These are phyloP conservation scores for Echinochloa phyllopogon DNA, from an alignment of 176 grass and related monocot genomes.

Conservation along the genomic window DNA sequence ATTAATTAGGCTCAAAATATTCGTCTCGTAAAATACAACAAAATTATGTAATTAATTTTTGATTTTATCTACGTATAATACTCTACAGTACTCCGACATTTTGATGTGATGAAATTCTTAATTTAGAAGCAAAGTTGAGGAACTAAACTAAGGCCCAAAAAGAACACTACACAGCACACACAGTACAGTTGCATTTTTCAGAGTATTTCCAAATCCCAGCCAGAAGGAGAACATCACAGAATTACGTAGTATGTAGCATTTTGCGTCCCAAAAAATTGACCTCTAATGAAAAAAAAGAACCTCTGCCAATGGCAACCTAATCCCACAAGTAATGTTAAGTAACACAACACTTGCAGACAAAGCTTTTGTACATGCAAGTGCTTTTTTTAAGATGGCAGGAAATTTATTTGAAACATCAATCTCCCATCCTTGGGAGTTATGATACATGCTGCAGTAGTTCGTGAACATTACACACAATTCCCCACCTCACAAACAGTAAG, in stretches of 20 bases:
- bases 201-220: not conserved
- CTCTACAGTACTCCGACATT: too few relatives aligned
- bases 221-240: not conserved
- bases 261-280: not conserved
- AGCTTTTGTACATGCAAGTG: not conserved
- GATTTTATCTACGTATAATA: too few relatives aligned
- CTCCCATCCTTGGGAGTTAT: not conserved
- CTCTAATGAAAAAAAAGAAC: too few relatives aligned
- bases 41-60: too few relatives aligned
- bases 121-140: too few relatives aligned
- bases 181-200: too few relatives aligned
- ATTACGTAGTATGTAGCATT: not conserved
- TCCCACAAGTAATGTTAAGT: not conserved
- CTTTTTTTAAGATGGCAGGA: conserved; percentile 13
- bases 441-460: conserved; percentile 41
- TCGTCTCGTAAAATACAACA: too few relatives aligned
- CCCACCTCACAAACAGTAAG: not conserved
- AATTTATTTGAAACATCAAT: conserved; percentile 48
- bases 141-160: too few relatives aligned
- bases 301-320: too few relatives aligned
- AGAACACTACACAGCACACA: too few relatives aligned
- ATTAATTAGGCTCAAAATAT: too few relatives aligned
- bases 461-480: conserved; percentile 39
- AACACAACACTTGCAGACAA: not conserved
- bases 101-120: too few relatives aligned